phyloP scores from a whole-genome alignment of 345 rosid species.

The Noccaea bulbosa region DNA sequence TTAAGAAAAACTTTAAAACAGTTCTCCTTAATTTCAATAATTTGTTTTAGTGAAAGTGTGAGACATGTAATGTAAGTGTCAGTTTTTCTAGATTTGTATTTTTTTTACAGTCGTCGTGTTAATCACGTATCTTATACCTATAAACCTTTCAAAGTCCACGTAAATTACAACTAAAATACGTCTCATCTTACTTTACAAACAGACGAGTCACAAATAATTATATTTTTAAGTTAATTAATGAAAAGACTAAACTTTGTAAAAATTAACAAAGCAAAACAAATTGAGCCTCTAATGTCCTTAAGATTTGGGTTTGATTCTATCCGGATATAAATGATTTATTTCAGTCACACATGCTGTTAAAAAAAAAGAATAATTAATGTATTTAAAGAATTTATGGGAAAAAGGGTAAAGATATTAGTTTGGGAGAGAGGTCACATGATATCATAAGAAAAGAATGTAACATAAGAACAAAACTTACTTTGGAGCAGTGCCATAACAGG shows the following conservation, averaged over 20 bases:
- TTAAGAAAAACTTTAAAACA: not conserved
- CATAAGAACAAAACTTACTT: constrained; percentile 46
- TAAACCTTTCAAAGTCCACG: constrained; percentile 11
- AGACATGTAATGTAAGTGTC: not conserved
- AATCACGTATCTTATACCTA: not conserved
- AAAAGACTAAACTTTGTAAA: not conserved
- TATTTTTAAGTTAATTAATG: not conserved
- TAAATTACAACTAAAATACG: constrained; percentile 15
- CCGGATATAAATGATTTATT: not conserved
- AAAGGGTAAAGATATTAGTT: not conserved
- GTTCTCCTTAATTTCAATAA: not conserved
- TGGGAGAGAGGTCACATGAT: constrained; percentile 42
- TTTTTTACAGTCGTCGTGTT: not conserved
- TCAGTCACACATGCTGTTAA: not conserved
- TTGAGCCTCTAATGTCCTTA: constrained; percentile 2
- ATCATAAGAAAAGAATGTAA: constrained; percentile 40
- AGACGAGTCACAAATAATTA: not conserved
- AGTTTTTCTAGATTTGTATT: not conserved
- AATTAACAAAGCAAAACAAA: not conserved
- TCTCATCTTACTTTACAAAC: not conserved
- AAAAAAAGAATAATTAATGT: not conserved
- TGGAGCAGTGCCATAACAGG: constrained; percentile 41
- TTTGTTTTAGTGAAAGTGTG: not conserved
- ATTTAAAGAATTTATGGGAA: not conserved
- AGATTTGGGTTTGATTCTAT: not conserved